Percentiles rank a stretch among this genome's conserved stretches.
phyloP scores from a whole-genome alignment of 768 basidiomycete species.

The Neoboletus subvelutipes region DNA sequence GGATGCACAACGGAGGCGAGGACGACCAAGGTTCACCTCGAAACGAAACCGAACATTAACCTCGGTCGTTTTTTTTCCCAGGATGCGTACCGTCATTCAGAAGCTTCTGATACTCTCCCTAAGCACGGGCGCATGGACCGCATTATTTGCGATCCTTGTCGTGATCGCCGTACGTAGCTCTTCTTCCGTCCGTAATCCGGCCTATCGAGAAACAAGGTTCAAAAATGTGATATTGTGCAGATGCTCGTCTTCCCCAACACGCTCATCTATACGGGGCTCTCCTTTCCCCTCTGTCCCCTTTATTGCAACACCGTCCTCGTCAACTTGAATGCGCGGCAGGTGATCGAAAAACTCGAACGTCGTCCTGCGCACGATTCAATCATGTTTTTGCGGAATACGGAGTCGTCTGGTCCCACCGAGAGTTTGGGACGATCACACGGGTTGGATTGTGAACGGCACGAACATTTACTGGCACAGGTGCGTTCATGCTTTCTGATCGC shows the following conservation, averaged over 20 bases:
- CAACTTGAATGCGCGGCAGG: constrained; percentile 30
- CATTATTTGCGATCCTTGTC: constrained; percentile 12
- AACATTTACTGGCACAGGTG: constrained; percentile 1
- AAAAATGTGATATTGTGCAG: not conserved
- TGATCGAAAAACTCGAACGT: constrained; percentile 15
- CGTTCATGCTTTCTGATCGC: not conserved
- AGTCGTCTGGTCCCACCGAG: not conserved
- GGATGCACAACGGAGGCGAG: constrained; percentile 16
- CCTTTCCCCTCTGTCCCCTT: constrained; percentile 31
- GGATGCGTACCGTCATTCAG: constrained; percentile 20
- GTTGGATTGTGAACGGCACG: not conserved
- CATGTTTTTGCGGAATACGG: constrained; percentile 2
- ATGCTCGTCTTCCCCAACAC: constrained; percentile 15
- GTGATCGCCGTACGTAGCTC: constrained; percentile 12
- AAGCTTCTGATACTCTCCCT: constrained; percentile 15
- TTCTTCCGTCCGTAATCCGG: not conserved
- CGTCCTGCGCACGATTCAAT: constrained; percentile 5
- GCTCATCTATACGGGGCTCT: constrained; percentile 20
- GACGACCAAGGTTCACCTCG: not conserved
- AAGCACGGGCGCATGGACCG: constrained; percentile 18
- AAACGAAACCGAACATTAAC: not conserved
- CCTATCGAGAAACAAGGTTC: not conserved
- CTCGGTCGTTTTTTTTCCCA: not conserved
- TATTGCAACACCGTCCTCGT: constrained; percentile 34
- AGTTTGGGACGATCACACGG: not conserved